Base-by-base conservation (phyloP, 192 early-diverging fungal genomes). In the Coemansia sp. region DNA sequence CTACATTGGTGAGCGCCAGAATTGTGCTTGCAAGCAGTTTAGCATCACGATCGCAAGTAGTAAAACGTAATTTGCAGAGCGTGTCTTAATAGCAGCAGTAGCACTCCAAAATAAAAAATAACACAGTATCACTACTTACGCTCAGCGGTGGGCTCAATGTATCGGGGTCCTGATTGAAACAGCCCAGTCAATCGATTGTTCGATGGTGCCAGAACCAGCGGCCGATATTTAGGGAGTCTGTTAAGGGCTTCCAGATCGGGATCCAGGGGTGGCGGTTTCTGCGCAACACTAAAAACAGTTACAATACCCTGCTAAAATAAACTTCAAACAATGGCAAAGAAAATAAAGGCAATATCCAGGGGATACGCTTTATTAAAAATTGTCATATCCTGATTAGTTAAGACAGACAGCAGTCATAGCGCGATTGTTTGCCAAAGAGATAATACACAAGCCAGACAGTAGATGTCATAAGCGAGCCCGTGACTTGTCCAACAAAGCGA, bases 91-190 rank as follows among this genome's bases (percentile, higher is more conserved):
- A 27, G 2, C 31, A 62, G 15, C 61, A 33, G 34, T 62, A 36
- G 61, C 34, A 61, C n/a, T 13, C 61, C 33, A 62, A 40, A 12
- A 49, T 10, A 55, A 27, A 49, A 50, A 55, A 27, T 24, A 55
- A 27, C 20, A 55, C 43, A 44, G 43, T 55, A 62, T 64, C 49
- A 24, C 11, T 57, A 75, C 78, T 80, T 80, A 80, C 78, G 81
- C 66, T 84, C 81, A 44, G 81, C 81, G 8, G 81, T 78, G 36
- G 81, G 81, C 74, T 84, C 81, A n/a, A 84, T 75, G 65, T 84
- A 84, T 5, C 81, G 81, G 12, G 68, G 58, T 3, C 77, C 81
- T 15, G 68, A 49, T 18, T 84, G 76, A 33, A 84, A 84, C 3
- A 84, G 73, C 31, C 81, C 81, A 22, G 76, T 62, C n/a, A 84